Conservation (phyloP, 768 basidiomycete genomes). For the Lactarius vividus region DNA sequence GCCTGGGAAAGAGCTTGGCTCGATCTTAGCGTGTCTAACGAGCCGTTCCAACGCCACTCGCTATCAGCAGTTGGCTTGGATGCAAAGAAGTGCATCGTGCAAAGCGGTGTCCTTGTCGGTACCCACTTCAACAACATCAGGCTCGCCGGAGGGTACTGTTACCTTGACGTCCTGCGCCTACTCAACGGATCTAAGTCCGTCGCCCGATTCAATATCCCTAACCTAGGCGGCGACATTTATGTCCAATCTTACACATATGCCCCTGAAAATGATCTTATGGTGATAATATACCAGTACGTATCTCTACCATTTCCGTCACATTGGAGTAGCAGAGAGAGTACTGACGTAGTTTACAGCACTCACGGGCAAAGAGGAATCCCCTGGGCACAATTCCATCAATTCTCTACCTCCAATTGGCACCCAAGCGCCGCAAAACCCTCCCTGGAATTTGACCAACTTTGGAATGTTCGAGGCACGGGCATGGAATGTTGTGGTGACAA, state of each 20-base stretch:
- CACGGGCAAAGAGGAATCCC: background rate
- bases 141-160: conserved; percentile 6
- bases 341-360: background rate
- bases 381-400: conserved; percentile 10
- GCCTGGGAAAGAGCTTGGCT: conserved; percentile 19
- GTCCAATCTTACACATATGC: conserved; percentile 15
- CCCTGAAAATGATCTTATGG: conserved; percentile 19
- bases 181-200: background rate
- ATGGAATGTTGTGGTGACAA: conserved; percentile 20
- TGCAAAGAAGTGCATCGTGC: conserved; percentile 3
- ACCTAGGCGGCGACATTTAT: conserved; percentile 2
- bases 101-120: conserved; percentile 9
- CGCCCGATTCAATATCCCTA: conserved; percentile 5
- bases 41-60: background rate
- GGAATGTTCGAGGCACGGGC: background rate
- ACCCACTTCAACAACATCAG: conserved; percentile 2
- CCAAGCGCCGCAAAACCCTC: conserved; percentile 4
- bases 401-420: conserved; percentile 15
- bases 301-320: background rate
- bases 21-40: background rate
- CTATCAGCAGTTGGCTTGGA: conserved; percentile 5
- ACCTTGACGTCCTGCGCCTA: conserved; percentile 7
- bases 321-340: background rate
- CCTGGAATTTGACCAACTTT: conserved; percentile 8
- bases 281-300: conserved; percentile 10